Evolutionary conservation across 2,329 filamentous ascomycete species (phyloP).

Genomic region (Penicillium vulpinum): DNA sequence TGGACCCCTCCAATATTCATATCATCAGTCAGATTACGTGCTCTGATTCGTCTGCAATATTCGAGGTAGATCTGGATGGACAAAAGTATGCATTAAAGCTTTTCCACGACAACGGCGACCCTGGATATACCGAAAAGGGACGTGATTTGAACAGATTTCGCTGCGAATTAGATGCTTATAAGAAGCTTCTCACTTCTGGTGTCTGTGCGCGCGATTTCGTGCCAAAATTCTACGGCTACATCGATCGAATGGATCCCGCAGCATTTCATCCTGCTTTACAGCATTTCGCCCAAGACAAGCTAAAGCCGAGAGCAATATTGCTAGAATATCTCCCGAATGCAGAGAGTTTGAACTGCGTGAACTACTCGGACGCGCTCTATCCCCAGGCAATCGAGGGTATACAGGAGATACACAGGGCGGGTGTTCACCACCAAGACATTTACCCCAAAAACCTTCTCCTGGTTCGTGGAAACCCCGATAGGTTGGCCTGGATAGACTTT

Average conservation of each 20-base stretch:
- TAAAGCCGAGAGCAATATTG: slow-evolving; percentile 16
- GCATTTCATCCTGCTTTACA: slow-evolving; percentile 18
- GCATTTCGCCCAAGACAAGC: slow-evolving; percentile 20
- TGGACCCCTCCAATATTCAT: slow-evolving; percentile 8
- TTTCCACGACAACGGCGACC: slow-evolving; percentile 28
- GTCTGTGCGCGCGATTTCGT: slow-evolving; percentile 20
- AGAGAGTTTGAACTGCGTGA: slow-evolving; percentile 20
- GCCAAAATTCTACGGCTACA: slow-evolving; percentile 24
- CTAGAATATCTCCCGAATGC: slow-evolving; percentile 18
- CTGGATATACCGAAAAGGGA: slow-evolving; percentile 23
- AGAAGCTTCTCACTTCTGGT: slow-evolving; percentile 16
- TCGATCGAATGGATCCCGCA: slow-evolving; percentile 22
- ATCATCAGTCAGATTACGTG: slow-evolving; percentile 6
- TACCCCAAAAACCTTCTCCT: slow-evolving; percentile 22
- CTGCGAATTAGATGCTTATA: slow-evolving; percentile 25
- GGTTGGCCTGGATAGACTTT: slow-evolving; percentile 28
- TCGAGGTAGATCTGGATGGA: slow-evolving; percentile 17
- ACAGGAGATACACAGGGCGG: slow-evolving; percentile 20
- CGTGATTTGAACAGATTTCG: slow-evolving; percentile 28
- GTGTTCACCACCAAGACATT: slow-evolving; percentile 21
- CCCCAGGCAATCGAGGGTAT: slow-evolving; percentile 20
- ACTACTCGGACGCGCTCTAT: slow-evolving; percentile 19
- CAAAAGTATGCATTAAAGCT: slow-evolving; percentile 19
- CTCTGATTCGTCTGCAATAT: slow-evolving; percentile 17
- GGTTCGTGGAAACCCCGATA: slow-evolving; percentile 15